Evolutionary conservation across 148 eudicot genomes (phyloP), one percentile per base, ranked within the genome.

Genomic region (Fallopia convolvulus): DNA sequence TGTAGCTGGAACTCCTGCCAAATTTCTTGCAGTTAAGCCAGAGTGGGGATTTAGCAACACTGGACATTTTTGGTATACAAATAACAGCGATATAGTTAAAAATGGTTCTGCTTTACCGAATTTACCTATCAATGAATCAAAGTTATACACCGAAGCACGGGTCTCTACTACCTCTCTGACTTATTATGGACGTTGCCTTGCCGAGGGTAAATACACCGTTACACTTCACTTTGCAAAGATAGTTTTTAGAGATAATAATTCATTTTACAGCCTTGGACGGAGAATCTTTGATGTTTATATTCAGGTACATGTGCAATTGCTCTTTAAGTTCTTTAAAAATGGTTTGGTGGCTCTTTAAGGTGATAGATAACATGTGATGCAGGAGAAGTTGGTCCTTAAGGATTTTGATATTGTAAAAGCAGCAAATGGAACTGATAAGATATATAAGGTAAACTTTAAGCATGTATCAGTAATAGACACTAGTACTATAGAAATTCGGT

Each of bases 11-110:
- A 88, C 86, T 40, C 8, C 82, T 6, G 89, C 87, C 12, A 82
- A 76, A 60, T 84, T 87, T 74, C 53, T 74, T 48, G 83, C 79
- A 21, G 12, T 12, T 32, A 49, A 30, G 65, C 79, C 74, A 26
- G 61, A 83, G 48, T 89, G 94, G 94, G 94, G 92, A 79, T 80
- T 79, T 39, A 89, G 94, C 70, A 86, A 80, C 77, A 91, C 87
- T 3, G 95, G 95, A 49, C 46, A 80, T 75, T 83, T 87, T 46
- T 82, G 81, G 85, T 73, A 18, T 23, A 5, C 52, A 15, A 42
- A 17, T 49, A 6, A 8, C 14, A 4, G 42, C 26, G 83, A 82
- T 75, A 55, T 74, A 39, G 81, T 79, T 14, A 63, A 40, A 30
- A 82, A 75, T 58, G 66, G 18, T 0, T 79, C 86, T 18, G n/a